phyloP scores from a whole-genome alignment of 768 basidiomycete species.

The Podaxis carcinomalis region DNA sequence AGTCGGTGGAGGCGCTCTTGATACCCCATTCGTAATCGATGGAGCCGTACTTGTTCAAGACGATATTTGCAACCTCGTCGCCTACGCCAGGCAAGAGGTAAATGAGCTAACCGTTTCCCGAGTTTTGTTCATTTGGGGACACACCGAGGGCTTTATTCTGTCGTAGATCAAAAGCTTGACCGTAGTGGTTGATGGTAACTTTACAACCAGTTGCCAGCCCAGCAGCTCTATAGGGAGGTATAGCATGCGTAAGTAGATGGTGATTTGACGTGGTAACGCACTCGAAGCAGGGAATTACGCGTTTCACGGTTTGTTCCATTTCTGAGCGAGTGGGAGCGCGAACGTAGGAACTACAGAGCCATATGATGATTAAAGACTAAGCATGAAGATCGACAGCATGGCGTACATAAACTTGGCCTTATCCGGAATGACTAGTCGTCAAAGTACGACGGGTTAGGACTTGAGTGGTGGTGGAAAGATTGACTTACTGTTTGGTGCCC shows the following conservation, averaged over 20 bases:
- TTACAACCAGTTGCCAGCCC: slow-evolving; percentile 64
- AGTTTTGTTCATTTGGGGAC: not conserved
- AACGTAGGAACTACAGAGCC: slow-evolving; percentile 52
- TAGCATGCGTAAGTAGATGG: not conserved
- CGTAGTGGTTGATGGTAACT: slow-evolving; percentile 33
- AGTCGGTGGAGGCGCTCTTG: slow-evolving; percentile 73
- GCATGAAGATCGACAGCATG: not conserved
- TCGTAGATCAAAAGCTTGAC: slow-evolving; percentile 49
- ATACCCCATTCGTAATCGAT: slow-evolving; percentile 69
- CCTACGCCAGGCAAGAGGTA: slow-evolving; percentile 34
- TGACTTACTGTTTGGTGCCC: slow-evolving; percentile 65
- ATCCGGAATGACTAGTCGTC: slow-evolving; percentile 70
- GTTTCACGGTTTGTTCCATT: slow-evolving; percentile 48
- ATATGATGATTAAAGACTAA: not conserved
- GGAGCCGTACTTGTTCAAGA: slow-evolving; percentile 54
- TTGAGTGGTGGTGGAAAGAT: not conserved
- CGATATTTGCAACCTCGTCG: slow-evolving; percentile 58
- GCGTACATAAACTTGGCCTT: slow-evolving; percentile 67
- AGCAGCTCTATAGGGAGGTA: slow-evolving; percentile 46
- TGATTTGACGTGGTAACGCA: slow-evolving; percentile 25
- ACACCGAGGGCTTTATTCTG: slow-evolving; percentile 65
- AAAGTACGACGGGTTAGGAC: not conserved
- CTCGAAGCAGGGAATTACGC: slow-evolving; percentile 73
- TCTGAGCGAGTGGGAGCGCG: slow-evolving; percentile 68
- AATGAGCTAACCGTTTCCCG: not conserved